Evolutionary conservation across 2,329 filamentous ascomycete species (phyloP).

Genomic region (Beauveria sp.): DNA sequence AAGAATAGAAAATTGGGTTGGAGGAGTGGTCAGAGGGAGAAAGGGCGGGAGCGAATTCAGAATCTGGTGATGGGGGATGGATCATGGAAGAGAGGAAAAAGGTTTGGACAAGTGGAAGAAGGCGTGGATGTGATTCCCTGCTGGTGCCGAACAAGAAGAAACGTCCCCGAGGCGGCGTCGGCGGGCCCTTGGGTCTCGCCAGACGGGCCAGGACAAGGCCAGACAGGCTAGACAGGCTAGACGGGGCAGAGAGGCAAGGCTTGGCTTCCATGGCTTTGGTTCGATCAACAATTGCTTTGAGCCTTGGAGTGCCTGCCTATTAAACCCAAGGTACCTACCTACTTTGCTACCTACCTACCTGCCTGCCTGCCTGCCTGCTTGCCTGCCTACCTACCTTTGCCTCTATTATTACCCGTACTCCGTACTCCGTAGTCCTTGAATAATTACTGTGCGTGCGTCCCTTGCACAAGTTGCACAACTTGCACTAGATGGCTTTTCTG

Average conservation of each 20-base stretch:
- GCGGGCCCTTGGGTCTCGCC: conserved; percentile 15
- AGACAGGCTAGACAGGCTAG: background rate
- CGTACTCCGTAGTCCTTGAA: no score
- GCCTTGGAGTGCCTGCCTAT: background rate
- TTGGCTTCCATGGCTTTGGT: background rate
- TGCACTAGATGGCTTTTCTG: background rate
- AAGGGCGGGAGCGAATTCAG: background rate
- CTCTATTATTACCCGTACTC: no score
- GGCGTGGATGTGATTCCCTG: conserved; percentile 22
- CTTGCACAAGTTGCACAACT: no score
- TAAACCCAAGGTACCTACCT: no score
- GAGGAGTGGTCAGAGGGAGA: background rate
- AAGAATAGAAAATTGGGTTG: background rate
- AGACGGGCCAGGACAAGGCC: background rate
- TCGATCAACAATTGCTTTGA: background rate
- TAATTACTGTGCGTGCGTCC: no score
- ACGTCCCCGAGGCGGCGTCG: conserved; percentile 29
- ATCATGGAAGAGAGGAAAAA: conserved; percentile 6
- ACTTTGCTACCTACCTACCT: no score
- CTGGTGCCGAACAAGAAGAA: conserved; percentile 29
- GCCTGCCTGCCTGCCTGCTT: no score
- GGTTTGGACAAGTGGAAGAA: conserved; percentile 11
- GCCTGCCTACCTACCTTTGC: no score
- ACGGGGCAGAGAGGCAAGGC: background rate
- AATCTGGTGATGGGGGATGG: conserved; percentile 3